Evolutionary conservation across 108 stramenopile species (phyloP), one percentile per base, ranked within the genome.

Genomic region (Stephanodiscus triporus): DNA sequence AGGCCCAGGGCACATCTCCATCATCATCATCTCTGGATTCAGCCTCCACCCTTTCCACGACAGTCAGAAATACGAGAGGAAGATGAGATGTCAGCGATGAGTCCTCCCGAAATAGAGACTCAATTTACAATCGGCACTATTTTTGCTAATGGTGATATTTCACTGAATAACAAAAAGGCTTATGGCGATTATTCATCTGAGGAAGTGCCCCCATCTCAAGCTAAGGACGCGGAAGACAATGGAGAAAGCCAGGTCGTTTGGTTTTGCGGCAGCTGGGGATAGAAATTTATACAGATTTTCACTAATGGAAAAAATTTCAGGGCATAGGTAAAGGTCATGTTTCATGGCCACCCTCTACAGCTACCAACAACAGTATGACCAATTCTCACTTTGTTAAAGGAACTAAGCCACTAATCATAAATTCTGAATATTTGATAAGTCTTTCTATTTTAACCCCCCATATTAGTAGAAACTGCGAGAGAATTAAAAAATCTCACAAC

Each of bases 191-290:
- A 66, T 53, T 53, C 51, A 1, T 24, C 51, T 20, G 64, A 53
- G 14, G 29, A 38, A 29, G 77, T 60, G 32, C 77, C 77, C 0
- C 19, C 59, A 50, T 72, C 77, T 0, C 77, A 78, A 58, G 50
- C 58, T 23, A 57, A 72, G 32, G 76, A 76, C 55, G 76, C 76
- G 6, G 57, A 45, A 50, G 60, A 66, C 55, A 65, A 62, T 50
- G 77, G 65, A 14, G 80, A 81, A 29, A 72, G 75, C 19, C 75
- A 81, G 37, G 75, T 76, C 4, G 53, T 81, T 36, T 81, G 80
- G 80, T 76, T n/a, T 76, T 54, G 68, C 62, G 7, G 76, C 43
- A 10, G 45, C 40, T 40, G 54, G 51, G 38, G 48, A 53, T 53
- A 53, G 40, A 4, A 9, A 11, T 9, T 2, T 34, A 34, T 34